Percentiles rank a stretch among this genome's conserved stretches.
Conservation (phyloP, 495 filamentous ascomycete species). For the Glutinoglossum americanum region DNA sequence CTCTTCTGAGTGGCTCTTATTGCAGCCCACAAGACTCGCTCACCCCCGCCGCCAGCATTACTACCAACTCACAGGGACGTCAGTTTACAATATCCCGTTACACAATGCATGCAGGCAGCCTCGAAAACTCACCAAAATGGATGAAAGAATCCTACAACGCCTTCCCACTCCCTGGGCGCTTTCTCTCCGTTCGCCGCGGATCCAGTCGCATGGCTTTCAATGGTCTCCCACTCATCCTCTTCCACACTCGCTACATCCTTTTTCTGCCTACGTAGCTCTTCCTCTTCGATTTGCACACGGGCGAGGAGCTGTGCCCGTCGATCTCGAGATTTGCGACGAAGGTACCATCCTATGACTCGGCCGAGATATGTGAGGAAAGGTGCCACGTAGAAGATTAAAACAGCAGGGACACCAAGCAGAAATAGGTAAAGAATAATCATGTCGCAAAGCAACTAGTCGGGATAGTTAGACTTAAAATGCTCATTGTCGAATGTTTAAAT, state of each 20-base stretch:
- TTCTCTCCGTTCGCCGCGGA: constrained; percentile 30
- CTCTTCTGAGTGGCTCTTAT: constrained; percentile 75
- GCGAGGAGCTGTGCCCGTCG: constrained; percentile 39
- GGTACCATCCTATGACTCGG: constrained; percentile 35
- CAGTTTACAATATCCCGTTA: background rate
- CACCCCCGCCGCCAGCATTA: constrained; percentile 89
- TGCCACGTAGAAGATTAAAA: constrained; percentile 8
- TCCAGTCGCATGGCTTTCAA: constrained; percentile 32
- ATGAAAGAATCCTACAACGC: constrained; percentile 87
- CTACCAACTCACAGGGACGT: constrained; percentile 19
- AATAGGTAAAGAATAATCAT: background rate
- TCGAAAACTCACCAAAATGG: constrained; percentile 57
- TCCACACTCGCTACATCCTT: constrained; percentile 20
- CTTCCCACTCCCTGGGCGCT: constrained; percentile 42
- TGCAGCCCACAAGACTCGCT: constrained; percentile 91
- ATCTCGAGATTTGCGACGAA: constrained; percentile 42
- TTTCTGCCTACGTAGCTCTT: background rate
- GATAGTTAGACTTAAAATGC: background rate
- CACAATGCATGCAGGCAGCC: background rate
- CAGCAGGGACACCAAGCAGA: background rate
- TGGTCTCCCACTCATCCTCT: constrained; percentile 58
- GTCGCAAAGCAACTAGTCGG: background rate
- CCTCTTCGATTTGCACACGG: constrained; percentile 29
- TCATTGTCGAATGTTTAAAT: background rate
- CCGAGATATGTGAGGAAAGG: constrained; percentile 15